A percentile compares a stretch with the other conserved stretches of the same genome.
Conservation (phyloP, 768 basidiomycete genomes). For the Arthromyces matolae region DNA sequence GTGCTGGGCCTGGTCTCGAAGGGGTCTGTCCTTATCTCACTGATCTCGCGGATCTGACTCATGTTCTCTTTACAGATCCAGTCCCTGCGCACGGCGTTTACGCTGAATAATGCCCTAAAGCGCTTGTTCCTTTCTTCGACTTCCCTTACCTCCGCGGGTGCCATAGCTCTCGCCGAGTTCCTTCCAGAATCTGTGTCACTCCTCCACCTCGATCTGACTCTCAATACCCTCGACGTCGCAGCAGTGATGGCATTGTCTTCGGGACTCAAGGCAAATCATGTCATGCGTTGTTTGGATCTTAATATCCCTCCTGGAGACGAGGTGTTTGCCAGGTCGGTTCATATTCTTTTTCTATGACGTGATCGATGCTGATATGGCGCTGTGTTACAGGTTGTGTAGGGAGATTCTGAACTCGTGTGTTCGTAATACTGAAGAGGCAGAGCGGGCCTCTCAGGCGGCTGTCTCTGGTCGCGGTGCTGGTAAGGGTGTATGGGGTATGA, state of each 20-base stretch:
- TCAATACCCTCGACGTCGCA: slow-evolving; percentile 79
- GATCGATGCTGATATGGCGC: not conserved
- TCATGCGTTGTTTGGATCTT: slow-evolving; percentile 89
- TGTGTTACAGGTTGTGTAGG: slow-evolving; percentile 60
- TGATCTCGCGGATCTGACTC: not conserved
- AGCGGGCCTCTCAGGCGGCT: slow-evolving; percentile 32
- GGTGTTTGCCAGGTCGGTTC: slow-evolving; percentile 61
- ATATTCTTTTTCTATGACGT: not conserved
- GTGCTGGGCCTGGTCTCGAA: slow-evolving; percentile 83
- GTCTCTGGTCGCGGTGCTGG: slow-evolving; percentile 49
- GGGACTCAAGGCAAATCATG: slow-evolving; percentile 78
- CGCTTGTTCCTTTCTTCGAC: slow-evolving; percentile 90
- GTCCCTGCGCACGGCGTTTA: slow-evolving; percentile 89
- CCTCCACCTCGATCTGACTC: slow-evolving; percentile 87
- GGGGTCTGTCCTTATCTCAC: slow-evolving; percentile 59
- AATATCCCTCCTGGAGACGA: slow-evolving; percentile 87
- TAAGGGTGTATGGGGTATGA: slow-evolving; percentile 81
- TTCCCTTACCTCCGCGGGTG: slow-evolving; percentile 72
- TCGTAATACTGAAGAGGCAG: slow-evolving; percentile 89
- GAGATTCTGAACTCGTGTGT: slow-evolving; percentile 90
- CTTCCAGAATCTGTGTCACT: slow-evolving; percentile 85
- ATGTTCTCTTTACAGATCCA: slow-evolving; percentile 50
- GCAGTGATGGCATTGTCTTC: slow-evolving; percentile 90
- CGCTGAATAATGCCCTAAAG: slow-evolving; percentile 86
- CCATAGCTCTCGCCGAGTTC: slow-evolving; percentile 95